Evolutionary conservation across 2,329 filamentous ascomycete species (phyloP).

Genomic region (Fusarium albosuccineum): DNA sequence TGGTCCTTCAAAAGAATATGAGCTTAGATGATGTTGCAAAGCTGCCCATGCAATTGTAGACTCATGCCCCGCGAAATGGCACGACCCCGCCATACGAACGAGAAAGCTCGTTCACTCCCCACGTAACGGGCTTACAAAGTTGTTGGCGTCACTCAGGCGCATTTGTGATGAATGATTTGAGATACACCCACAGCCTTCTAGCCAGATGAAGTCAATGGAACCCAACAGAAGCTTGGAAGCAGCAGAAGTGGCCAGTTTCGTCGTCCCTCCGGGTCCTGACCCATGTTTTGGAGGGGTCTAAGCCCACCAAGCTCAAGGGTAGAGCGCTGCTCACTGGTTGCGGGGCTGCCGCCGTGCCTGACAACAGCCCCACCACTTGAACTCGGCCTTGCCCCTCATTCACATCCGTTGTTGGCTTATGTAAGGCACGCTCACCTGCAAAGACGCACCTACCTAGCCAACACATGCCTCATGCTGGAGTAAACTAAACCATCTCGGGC

Average conservation of each 20-base stretch:
- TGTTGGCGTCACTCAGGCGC: not conserved
- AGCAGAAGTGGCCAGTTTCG: conserved; percentile 9
- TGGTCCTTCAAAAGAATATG: too few species aligned
- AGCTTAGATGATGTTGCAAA: not conserved
- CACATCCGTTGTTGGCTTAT: conserved; percentile 27
- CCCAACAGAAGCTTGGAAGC: conserved; percentile 26
- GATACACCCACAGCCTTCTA: conserved; percentile 17
- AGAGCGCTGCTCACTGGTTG: conserved; percentile 14
- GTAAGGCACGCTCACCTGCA: conserved; percentile 21
- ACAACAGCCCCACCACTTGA: not conserved
- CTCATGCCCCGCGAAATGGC: not conserved
- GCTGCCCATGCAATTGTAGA: not conserved
- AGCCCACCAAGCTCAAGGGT: conserved; percentile 15
- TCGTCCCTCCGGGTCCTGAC: not conserved
- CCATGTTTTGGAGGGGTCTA: conserved; percentile 24
- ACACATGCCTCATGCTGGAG: conserved; percentile 37
- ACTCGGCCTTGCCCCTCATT: conserved; percentile 16
- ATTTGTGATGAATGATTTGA: too few species aligned
- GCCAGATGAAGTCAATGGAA: conserved; percentile 19
- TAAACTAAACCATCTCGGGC: conserved; percentile 34
- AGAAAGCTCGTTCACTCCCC: not conserved
- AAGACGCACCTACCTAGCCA: conserved; percentile 32
- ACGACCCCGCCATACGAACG: not conserved
- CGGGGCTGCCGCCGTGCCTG: conserved; percentile 24
- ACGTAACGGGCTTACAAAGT: conserved; percentile 3